phyloP scores from a whole-genome alignment of 495 filamentous ascomycete species.

The Podospora tetraspora region DNA sequence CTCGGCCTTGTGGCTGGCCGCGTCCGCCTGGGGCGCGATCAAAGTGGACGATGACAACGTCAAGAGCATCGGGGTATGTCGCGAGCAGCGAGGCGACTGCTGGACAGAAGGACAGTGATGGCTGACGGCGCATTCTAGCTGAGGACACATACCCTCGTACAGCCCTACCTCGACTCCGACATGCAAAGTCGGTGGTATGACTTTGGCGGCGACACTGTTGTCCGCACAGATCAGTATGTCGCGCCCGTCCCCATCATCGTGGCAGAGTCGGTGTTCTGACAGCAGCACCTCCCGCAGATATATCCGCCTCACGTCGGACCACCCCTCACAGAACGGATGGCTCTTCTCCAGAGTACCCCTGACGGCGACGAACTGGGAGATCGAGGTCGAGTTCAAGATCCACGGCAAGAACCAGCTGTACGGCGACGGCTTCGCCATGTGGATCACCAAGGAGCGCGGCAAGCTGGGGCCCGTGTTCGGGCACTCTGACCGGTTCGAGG shows the following conservation, averaged over 20 bases:
- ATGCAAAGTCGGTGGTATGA: constrained; percentile 99
- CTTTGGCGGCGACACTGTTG: constrained; percentile 92
- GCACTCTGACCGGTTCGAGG: constrained; percentile 81
- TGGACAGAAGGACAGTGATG: background rate
- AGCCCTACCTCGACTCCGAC: constrained; percentile 95
- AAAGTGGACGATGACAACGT: constrained; percentile 43
- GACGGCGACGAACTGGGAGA: constrained; percentile 99
- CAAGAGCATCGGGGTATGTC: constrained; percentile 52
- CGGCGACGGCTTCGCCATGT: constrained; percentile 97
- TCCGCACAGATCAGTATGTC: constrained; percentile 82
- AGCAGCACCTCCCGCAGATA: constrained; percentile 52
- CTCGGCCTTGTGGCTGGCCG: constrained; percentile 53
- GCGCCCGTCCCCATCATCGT: background rate
- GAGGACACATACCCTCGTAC: constrained; percentile 66
- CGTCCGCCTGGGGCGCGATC: constrained; percentile 41
- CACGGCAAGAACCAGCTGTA: constrained; percentile 69
- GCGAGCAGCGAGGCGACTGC: background rate
- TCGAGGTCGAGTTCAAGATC: constrained; percentile 94
- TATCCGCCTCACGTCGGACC: constrained; percentile 85
- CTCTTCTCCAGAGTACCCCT: constrained; percentile 88
- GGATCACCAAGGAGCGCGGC: constrained; percentile 92
- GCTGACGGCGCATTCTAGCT: constrained; percentile 45
- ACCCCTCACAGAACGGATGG: constrained; percentile 85
- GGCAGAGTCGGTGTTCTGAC: background rate
- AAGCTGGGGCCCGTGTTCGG: constrained; percentile 83